Conservation (phyloP, 176 grass and related monocot species). For the Alopecurus myosuroides region DNA sequence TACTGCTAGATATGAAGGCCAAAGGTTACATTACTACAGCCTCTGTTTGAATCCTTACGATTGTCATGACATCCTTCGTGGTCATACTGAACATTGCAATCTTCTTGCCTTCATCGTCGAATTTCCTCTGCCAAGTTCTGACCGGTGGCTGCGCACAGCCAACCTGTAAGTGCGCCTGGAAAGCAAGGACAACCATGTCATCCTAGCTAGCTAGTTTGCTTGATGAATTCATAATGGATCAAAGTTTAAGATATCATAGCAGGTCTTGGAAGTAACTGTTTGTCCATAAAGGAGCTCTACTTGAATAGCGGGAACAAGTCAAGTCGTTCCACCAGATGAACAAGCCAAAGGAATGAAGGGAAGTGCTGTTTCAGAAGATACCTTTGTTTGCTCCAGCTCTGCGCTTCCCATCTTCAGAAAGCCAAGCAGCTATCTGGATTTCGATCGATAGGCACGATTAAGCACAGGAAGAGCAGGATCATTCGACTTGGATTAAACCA, state of each 20-base stretch:
- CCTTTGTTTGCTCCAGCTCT: slow-evolving; percentile 19
- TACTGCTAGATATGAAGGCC: neutral
- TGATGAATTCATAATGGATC: neutral
- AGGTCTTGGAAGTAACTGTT: neutral
- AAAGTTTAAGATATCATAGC: neutral
- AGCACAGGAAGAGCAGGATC: neutral
- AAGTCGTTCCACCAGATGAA: neutral
- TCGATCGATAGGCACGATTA: neutral
- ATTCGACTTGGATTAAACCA: neutral
- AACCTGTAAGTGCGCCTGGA: slow-evolving; percentile 7
- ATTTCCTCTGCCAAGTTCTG: slow-evolving; percentile 49
- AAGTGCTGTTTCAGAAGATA: neutral
- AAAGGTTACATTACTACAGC: neutral
- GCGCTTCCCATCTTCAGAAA: slow-evolving; percentile 26
- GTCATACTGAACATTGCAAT: slow-evolving; percentile 32
- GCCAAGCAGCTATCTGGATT: neutral
- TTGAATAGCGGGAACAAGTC: neutral
- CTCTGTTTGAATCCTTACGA: slow-evolving; percentile 37
- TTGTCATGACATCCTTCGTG: slow-evolving; percentile 27
- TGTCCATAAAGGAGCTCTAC: neutral
- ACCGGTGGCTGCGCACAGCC: slow-evolving; percentile 14
- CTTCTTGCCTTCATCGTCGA: slow-evolving; percentile 68
- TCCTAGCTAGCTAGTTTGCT: neutral
- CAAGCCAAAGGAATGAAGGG: neutral
- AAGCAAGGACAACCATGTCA: slow-evolving; percentile 7